These are phyloP conservation scores for Daldinia grandis DNA, from an alignment of 495 filamentous ascomycete genomes.

Conservation along the genomic window DNA sequence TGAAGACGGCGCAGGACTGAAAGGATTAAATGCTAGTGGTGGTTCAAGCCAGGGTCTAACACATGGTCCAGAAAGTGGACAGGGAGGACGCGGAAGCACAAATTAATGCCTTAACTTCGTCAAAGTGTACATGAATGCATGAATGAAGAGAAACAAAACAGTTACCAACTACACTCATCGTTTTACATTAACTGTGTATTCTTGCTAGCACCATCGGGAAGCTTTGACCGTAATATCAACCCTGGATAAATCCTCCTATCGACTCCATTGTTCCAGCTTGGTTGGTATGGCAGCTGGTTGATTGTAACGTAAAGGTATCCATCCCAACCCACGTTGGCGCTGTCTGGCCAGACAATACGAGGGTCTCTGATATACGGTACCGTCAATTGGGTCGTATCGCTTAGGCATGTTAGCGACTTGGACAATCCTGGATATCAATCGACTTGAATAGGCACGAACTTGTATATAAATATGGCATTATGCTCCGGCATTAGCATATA, in stretches of 20 bases:
- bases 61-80: slow-evolving; percentile 39
- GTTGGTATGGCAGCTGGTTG: not conserved
- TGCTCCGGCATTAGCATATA: slow-evolving; percentile 54
- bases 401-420: not conserved
- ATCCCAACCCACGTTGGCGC: not conserved
- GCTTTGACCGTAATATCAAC: not conserved
- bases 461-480: slow-evolving; percentile 52
- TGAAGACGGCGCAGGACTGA: slow-evolving; percentile 47
- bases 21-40: slow-evolving; percentile 43
- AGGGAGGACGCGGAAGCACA: slow-evolving; percentile 35
- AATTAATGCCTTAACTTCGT: slow-evolving; percentile 4
- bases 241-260: not conserved
- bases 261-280: not conserved
- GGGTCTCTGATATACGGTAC: not conserved
- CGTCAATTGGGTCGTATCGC: not conserved
- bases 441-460: slow-evolving; percentile 20
- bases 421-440: not conserved
- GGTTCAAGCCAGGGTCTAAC: slow-evolving; percentile 46
- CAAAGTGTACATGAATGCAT: not conserved
- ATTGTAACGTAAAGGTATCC: not conserved
- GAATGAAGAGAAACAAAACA: not conserved
- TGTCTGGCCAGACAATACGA: not conserved
- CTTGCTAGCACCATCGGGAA: not conserved
- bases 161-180: not conserved
- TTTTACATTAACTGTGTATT: not conserved